Evolutionary conservation across 176 grass and related monocot genomes (phyloP).

Genomic region (Zoysia japonica): DNA sequence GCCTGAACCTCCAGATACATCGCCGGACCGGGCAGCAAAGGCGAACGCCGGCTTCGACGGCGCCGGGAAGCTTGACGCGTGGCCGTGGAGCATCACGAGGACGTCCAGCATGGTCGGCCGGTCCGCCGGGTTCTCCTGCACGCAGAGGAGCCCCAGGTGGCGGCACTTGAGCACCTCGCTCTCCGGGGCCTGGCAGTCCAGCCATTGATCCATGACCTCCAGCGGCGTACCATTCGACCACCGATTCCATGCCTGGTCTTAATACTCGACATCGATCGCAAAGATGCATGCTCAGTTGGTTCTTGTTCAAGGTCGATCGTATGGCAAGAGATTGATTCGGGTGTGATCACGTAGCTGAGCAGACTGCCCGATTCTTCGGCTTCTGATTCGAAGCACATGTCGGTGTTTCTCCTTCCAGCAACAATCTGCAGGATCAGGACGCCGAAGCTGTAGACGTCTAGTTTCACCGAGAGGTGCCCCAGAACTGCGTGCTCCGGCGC

Average conservation of each 20-base stretch:
- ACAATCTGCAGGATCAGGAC: constrained; percentile 43
- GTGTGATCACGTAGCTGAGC: constrained; percentile 9
- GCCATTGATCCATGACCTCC: constrained; percentile 11
- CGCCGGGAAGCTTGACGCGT: background rate
- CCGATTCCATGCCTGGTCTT: constrained; percentile 35
- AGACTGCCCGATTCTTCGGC: background rate
- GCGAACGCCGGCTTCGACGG: constrained; percentile 39
- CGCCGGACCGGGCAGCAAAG: background rate
- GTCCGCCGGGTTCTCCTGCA: constrained; percentile 34
- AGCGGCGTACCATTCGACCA: constrained; percentile 9
- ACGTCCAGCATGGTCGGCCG: constrained; percentile 23
- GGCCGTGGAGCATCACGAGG: constrained; percentile 30
- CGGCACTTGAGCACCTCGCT: constrained; percentile 38
- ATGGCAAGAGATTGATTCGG: background rate
- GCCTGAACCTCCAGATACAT: background rate
- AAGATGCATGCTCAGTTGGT: background rate
- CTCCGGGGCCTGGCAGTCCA: background rate
- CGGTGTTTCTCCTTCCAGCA: constrained; percentile 16
- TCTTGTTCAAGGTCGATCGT: background rate
- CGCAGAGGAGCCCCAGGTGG: constrained; percentile 40
- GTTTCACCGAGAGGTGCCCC: constrained; percentile 35
- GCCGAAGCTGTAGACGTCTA: constrained; percentile 43
- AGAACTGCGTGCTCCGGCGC: constrained; percentile 35
- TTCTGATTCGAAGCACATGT: background rate
- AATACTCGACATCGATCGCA: background rate